Evolutionary conservation across 345 rosid genomes (phyloP).

Genomic region (Salix brachista): DNA sequence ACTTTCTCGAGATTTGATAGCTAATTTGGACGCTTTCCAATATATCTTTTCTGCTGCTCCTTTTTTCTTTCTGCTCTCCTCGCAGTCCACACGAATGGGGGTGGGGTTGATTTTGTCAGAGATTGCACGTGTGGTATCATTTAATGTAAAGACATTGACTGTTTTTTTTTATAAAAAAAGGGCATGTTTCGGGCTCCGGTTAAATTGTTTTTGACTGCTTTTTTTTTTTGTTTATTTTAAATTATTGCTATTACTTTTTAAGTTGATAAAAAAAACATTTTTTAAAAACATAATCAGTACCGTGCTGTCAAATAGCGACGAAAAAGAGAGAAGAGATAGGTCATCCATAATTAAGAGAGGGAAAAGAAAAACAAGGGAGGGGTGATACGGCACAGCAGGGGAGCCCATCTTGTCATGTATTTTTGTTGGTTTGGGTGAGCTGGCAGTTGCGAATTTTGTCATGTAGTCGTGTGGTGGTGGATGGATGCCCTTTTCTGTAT

Average conservation of each 20-base stretch:
- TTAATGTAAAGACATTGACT: conserved; percentile 13
- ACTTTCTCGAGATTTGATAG: not conserved
- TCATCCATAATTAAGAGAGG: not conserved
- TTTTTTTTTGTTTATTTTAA: too few relatives aligned
- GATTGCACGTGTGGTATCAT: conserved; percentile 33
- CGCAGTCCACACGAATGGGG: conserved; percentile 40
- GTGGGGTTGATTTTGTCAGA: conserved; percentile 23
- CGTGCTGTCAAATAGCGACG: too few relatives aligned
- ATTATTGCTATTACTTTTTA: too few relatives aligned
- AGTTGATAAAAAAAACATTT: too few relatives aligned
- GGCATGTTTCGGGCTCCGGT: too few relatives aligned
- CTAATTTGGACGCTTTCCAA: conserved; percentile 35
- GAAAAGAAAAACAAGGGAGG: too few relatives aligned
- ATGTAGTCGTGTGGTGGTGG: not conserved
- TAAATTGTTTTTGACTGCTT: too few relatives aligned
- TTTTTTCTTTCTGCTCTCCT: not conserved
- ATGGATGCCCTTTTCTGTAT: not conserved
- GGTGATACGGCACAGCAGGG: not conserved
- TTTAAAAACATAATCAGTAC: too few relatives aligned
- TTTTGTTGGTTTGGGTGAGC: too few relatives aligned
- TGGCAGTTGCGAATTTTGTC: not conserved
- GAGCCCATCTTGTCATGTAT: not conserved
- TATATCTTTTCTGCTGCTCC: not conserved
- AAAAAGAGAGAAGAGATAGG: not conserved
- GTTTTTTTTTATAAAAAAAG: not conserved